Conservation (phyloP, 2,329 filamentous ascomycete genomes). For the Raffaelea deltoideospora region DNA sequence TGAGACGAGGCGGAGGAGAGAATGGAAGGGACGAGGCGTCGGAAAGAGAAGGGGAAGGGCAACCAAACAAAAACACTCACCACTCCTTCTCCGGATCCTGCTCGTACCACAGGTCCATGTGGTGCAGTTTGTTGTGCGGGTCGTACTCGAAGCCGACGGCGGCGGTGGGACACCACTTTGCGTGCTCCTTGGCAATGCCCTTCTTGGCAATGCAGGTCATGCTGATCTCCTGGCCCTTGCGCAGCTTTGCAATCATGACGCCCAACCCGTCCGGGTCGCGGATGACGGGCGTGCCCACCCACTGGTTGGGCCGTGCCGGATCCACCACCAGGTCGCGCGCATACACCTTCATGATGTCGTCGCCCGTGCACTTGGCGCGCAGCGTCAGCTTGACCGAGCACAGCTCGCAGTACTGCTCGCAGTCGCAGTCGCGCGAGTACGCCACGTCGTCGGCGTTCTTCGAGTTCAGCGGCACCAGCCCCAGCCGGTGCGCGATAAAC, state of each 20-base stretch:
- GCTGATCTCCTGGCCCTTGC: conserved; percentile 77
- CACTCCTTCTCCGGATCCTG: conserved; percentile 69
- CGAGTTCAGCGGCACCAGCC: conserved; percentile 75
- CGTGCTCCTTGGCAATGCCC: conserved; percentile 96
- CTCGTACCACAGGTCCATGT: conserved; percentile 93
- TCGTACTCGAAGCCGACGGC: conserved; percentile 97
- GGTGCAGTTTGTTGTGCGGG: conserved; percentile 86
- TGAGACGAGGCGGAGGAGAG: background rate
- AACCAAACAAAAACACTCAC: conserved; percentile 34
- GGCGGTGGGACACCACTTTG: conserved; percentile 89
- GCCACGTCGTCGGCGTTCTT: conserved; percentile 69
- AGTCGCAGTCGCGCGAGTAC: conserved; percentile 90
- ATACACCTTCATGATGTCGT: conserved; percentile 87
- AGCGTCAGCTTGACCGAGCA: conserved; percentile 78
- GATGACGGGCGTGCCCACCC: conserved; percentile 68
- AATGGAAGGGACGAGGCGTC: background rate
- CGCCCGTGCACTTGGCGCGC: conserved; percentile 70
- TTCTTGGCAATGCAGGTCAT: conserved; percentile 93
- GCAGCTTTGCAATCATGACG: conserved; percentile 76
- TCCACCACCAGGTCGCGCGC: conserved; percentile 72
- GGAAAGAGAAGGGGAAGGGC: background rate
- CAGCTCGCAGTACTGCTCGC: conserved; percentile 84
- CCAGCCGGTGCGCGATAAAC: conserved; percentile 84
- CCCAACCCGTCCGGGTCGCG: conserved; percentile 70
- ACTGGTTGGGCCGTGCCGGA: conserved; percentile 54